Percentiles rank a stretch among this genome's conserved stretches.
phyloP scores from a whole-genome alignment of 768 basidiomycete species.

The Tulasnella sp. region DNA sequence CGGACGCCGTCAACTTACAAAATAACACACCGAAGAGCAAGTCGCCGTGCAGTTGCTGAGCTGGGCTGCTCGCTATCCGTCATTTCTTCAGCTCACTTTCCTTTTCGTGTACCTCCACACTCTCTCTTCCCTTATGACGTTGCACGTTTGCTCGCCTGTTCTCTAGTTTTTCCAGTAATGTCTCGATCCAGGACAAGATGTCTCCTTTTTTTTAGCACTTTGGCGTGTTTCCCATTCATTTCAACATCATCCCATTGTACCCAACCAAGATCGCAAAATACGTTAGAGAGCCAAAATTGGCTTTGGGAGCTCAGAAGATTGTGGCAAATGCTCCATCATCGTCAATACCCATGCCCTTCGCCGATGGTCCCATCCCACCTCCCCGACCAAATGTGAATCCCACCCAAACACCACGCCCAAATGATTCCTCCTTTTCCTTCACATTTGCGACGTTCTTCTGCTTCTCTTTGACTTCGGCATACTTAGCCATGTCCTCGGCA shows the following conservation, averaged over 20 bases:
- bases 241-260: neutral
- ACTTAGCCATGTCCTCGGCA: constrained; percentile 94
- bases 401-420: constrained; percentile 75
- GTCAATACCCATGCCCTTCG: constrained; percentile 6
- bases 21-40: constrained; percentile 58
- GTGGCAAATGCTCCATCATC: constrained; percentile 22
- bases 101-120: neutral
- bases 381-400: constrained; percentile 89
- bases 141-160: neutral
- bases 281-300: neutral
- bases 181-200: neutral
- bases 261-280: neutral
- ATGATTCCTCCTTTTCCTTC: constrained; percentile 73
- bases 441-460: constrained; percentile 89
- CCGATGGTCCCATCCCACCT: constrained; percentile 53
- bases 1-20: constrained; percentile 58
- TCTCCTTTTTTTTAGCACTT: neutral
- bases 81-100: neutral
- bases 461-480: constrained; percentile 96
- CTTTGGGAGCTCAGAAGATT: constrained; percentile 21
- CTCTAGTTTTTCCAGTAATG: neutral
- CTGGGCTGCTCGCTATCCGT: neutral
- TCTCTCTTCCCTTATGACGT: neutral
- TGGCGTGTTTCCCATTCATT: neutral
- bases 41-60: constrained; percentile 76